Conservation (phyloP, 2,329 filamentous ascomycete species). For the Hymenoscyphus linearis region DNA sequence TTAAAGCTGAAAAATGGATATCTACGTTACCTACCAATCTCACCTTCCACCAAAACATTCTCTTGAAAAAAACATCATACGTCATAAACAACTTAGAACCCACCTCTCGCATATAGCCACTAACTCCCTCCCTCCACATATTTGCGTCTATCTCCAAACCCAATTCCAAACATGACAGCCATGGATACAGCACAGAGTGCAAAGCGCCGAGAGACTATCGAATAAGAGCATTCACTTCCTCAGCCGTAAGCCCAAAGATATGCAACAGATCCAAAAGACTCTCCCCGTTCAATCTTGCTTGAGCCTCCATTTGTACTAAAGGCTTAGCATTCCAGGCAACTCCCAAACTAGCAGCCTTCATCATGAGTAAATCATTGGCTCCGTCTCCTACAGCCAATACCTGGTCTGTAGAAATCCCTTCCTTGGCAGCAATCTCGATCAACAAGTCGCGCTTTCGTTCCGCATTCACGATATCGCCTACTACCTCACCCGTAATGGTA, state of each 20-base stretch:
- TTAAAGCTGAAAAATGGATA: not conserved
- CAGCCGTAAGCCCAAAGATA: slow-evolving; percentile 64
- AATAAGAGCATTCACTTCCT: slow-evolving; percentile 46
- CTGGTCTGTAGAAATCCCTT: slow-evolving; percentile 60
- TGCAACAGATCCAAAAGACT: slow-evolving; percentile 68
- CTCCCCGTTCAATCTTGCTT: slow-evolving; percentile 64
- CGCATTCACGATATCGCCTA: slow-evolving; percentile 68
- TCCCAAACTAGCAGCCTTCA: slow-evolving; percentile 67
- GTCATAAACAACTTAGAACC: not conserved
- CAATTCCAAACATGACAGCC: not conserved
- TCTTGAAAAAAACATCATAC: not conserved
- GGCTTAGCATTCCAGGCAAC: slow-evolving; percentile 84
- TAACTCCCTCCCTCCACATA: not conserved
- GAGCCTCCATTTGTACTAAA: slow-evolving; percentile 71
- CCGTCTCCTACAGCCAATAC: slow-evolving; percentile 74
- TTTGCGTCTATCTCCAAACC: not conserved
- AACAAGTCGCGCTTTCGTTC: slow-evolving; percentile 70
- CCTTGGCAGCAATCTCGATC: slow-evolving; percentile 62
- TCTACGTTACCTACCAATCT: not conserved
- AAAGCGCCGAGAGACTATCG: not conserved
- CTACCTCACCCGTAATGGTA: slow-evolving; percentile 65
- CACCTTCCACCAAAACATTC: not conserved
- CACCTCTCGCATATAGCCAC: not conserved
- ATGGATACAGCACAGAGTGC: not conserved
- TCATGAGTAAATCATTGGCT: slow-evolving; percentile 78